Conservation (phyloP, 495 filamentous ascomycete genomes). For the Parmelia sp. region DNA sequence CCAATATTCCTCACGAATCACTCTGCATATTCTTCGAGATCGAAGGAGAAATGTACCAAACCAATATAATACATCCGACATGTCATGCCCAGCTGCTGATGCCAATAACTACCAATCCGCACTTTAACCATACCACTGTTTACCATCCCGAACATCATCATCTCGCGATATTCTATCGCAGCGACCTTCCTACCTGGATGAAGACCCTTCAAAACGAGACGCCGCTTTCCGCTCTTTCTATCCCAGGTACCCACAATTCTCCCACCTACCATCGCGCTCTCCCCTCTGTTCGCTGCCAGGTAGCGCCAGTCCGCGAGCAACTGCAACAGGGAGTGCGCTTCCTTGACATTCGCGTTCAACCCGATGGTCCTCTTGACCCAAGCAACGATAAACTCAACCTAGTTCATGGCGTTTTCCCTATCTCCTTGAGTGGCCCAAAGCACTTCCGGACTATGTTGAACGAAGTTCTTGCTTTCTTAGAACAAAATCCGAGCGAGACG, state of each 20-base stretch:
- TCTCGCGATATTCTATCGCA: slow-evolving; percentile 71
- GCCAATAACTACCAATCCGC: slow-evolving; percentile 48
- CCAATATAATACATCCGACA: slow-evolving; percentile 54
- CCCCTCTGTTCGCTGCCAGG: slow-evolving; percentile 90
- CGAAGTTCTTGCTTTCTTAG: slow-evolving; percentile 66
- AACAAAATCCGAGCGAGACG: slow-evolving; percentile 69
- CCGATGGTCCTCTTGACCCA: slow-evolving; percentile 48
- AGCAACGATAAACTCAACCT: slow-evolving; percentile 54
- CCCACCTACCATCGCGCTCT: slow-evolving; percentile 76
- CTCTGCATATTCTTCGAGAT: slow-evolving; percentile 58
- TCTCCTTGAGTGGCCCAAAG: slow-evolving; percentile 62
- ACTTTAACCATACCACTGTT: slow-evolving; percentile 61
- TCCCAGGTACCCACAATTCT: slow-evolving; percentile 94
- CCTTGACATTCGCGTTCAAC: slow-evolving; percentile 81
- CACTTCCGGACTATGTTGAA: slow-evolving; percentile 68
- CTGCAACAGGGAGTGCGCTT: slow-evolving; percentile 89
- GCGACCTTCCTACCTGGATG: slow-evolving; percentile 78
- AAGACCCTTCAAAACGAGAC: slow-evolving; percentile 56
- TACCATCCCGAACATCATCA: slow-evolving; percentile 58
- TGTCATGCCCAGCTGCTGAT: slow-evolving; percentile 50
- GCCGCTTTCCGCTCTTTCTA: slow-evolving; percentile 72
- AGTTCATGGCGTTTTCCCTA: slow-evolving; percentile 75
- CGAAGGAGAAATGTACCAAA: slow-evolving; percentile 53
- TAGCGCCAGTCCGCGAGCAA: slow-evolving; percentile 66
- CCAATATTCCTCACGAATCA: slow-evolving; percentile 45